phyloP scores from a whole-genome alignment of 306 rosid species.

The Urtica urens region DNA sequence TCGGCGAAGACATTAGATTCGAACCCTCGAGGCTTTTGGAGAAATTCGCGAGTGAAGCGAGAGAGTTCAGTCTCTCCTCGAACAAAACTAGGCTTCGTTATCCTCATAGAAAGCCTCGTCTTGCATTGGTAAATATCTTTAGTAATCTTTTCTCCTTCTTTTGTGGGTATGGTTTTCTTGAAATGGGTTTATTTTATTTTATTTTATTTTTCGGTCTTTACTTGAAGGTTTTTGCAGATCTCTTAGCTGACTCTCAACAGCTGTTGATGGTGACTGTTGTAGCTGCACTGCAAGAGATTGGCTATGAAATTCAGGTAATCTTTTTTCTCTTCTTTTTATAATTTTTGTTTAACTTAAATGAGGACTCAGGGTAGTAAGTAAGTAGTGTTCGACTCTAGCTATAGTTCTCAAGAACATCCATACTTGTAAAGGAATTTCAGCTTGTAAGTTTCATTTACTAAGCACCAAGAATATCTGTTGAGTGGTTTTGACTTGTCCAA shows the following conservation, averaged over 20 bases:
- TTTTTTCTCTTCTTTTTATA: conserved; percentile 2
- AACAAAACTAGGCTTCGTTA: conserved; percentile 35
- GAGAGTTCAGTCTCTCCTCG: conserved; percentile 24
- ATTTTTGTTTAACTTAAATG: too few species aligned
- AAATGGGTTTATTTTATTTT: conserved; percentile 1
- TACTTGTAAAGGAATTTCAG: too few species aligned
- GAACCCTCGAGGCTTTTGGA: conserved; percentile 51
- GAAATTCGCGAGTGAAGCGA: conserved; percentile 41
- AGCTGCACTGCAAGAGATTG: conserved; percentile 67
- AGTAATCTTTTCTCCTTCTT: neutral
- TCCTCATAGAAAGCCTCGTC: conserved; percentile 75
- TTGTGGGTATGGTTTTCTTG: neutral
- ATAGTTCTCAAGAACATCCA: too few species aligned
- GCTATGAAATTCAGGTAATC: conserved; percentile 65
- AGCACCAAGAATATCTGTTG: too few species aligned
- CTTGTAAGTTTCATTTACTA: too few species aligned
- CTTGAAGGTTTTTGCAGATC: conserved; percentile 72
- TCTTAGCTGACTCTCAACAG: conserved; percentile 68
- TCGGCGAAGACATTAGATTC: conserved; percentile 60
- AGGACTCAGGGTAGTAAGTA: too few species aligned
- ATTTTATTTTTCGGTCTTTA: conserved; percentile 2
- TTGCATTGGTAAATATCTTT: conserved; percentile 60
- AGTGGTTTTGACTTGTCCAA: too few species aligned
- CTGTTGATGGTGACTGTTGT: conserved; percentile 68
- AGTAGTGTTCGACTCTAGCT: too few species aligned